Evolutionary conservation across 495 filamentous ascomycete genomes (phyloP), one percentile per base, ranked within the genome.

Genomic region (Penicillium maclennaniae): DNA sequence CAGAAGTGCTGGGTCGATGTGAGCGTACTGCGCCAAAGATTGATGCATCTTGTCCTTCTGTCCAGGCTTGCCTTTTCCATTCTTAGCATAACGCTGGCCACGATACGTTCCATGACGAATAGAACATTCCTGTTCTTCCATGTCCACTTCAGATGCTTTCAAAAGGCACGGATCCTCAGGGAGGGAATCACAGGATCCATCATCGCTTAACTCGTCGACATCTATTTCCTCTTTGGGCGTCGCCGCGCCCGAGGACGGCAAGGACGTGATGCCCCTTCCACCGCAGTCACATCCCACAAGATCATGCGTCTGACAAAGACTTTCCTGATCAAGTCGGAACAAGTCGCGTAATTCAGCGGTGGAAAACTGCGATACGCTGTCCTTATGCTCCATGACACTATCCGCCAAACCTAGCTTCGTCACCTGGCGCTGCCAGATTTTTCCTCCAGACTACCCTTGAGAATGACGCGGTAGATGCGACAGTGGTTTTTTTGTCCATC

Each of bases 381-480:
- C 73, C 64, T 86, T 88, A 45, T 83, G 69, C 55, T 86, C 83
- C 69, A 87, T 82, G 23, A 87, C 80, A 52, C 77, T 82, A 56
- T 84, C 83, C 12, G 83, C 83, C n/a, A 88, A 69, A 4, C 86
- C 86, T 39, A 82, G 72, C 69, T 92, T 92, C 31, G 84, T 87
- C 3, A 89, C 72, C 61, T 92, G 88, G n/a, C 88, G 74, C 65
- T 91, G 88, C 73, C 81, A 91, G 53, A 92, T 91, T 90, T 91
- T 70, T 92, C 88, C 54, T 92, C 88, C 27, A 92, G 69, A 17
- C 80, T 86, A 5, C 88, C 88, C 25, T 86, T 78, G 27, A 86
- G 83, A 31, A 92, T 60, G 43, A 92, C 72, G 16, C 88, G 78
- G 62, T 92, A 92, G 51, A 92, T 89, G 27, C 80, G 79, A 57